Evolutionary conservation across 495 filamentous ascomycete genomes (phyloP).

Genomic region (Ascobolus immersus): DNA sequence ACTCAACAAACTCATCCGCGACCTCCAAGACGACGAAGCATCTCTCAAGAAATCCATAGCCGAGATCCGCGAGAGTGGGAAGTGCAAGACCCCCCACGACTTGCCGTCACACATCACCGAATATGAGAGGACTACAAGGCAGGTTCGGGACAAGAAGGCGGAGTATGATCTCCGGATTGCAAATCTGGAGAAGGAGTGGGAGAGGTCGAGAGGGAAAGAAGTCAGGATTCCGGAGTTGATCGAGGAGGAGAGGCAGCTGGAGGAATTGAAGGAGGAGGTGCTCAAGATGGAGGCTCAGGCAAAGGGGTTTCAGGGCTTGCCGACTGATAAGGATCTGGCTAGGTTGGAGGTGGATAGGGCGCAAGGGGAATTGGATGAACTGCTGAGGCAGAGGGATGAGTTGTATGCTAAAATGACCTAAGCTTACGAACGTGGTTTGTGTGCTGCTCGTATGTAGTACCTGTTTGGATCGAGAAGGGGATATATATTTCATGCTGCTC

Average conservation of each 20-base stretch:
- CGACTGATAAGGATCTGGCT: slow-evolving; percentile 40
- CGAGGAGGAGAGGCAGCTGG: slow-evolving; percentile 25
- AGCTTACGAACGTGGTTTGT: too few relatives aligned
- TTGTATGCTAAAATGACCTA: slow-evolving; percentile 39
- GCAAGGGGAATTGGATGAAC: slow-evolving; percentile 30
- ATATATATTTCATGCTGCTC: too few relatives aligned
- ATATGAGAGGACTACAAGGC: slow-evolving; percentile 28
- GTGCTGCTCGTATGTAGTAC: too few relatives aligned
- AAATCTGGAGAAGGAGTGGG: slow-evolving; percentile 11
- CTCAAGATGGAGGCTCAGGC: slow-evolving; percentile 33
- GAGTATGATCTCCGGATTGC: slow-evolving; percentile 22
- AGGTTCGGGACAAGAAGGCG: slow-evolving; percentile 26
- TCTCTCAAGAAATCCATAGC: not conserved
- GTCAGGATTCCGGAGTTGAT: slow-evolving; percentile 27
- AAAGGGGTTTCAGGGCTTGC: slow-evolving; percentile 37
- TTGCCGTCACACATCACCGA: slow-evolving; percentile 25
- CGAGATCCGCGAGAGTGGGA: slow-evolving; percentile 19
- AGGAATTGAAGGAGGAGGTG: slow-evolving; percentile 26
- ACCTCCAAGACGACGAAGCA: not conserved
- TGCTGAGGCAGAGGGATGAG: slow-evolving; percentile 34
- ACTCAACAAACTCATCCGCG: too few relatives aligned
- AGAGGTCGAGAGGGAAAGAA: not conserved
- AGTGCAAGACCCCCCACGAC: slow-evolving; percentile 20
- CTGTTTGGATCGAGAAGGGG: too few relatives aligned
- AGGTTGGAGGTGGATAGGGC: slow-evolving; percentile 37